Evolutionary conservation across 2,329 filamentous ascomycete species (phyloP), one percentile per base, ranked within the genome.

Genomic region (Diaporthe sp.): DNA sequence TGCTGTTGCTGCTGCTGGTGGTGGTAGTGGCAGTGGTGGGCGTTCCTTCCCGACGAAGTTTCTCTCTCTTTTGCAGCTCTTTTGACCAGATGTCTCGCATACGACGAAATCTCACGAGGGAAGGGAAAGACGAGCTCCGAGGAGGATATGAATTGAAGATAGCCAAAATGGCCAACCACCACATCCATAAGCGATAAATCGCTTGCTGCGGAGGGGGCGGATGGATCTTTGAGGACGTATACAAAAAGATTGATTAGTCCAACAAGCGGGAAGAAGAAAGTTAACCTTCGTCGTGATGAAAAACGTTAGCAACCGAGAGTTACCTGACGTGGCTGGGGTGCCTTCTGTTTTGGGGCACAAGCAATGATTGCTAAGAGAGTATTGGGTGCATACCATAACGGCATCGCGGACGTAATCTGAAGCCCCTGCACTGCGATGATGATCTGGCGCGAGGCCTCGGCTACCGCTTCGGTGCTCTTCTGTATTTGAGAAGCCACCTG

Each of bases 161-260:
- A 71, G 6, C 68, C 68, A 42, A 71, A 71, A 45, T 71, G 68
- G 25, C 68, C 68, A 13, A 71, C 54, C 1, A 71, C 52, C 25
- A 71, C 54, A n/a, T 71, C 68, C n/a, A 71, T n/a, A 22, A 71
- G 50, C 13, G 52, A 71, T 54, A 71, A 15, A 38, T 77, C 76
- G 19, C 73, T 72, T 13, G 58, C 55, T 13, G 71, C 57, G 25
- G 76, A 55, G 0, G 72, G 13, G 3, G 38, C n/a, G 9, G 22
- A 28, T 1, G 77, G 76, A 25, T 64, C 69, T 42, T 75, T 77
- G 19, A 78, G 42, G n/a, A 78, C 52, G n/a, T 73, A 71, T 9
- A 78, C 50, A 33, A 78, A 78, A 13, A 78, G 54, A 30, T 78
- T 76, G 15, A 77, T 76, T 28, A 76, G 25, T 2, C 74, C 76